Conservation (phyloP, 1,284 basidiomycete species). For the Ustilago lituana region DNA sequence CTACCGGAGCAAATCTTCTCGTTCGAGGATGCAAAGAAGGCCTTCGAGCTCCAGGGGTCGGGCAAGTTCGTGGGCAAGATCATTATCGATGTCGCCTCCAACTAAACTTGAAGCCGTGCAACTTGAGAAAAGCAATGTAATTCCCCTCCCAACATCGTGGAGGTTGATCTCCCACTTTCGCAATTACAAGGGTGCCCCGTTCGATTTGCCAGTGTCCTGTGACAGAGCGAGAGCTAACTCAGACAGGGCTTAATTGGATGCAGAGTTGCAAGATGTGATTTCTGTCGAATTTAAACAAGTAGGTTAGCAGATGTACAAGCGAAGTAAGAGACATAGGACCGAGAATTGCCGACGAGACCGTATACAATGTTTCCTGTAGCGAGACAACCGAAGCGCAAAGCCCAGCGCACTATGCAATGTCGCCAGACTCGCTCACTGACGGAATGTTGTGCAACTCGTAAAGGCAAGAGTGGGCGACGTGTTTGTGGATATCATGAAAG, state of each 20-base stretch:
- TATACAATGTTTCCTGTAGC: background rate
- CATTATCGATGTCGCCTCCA: slow-evolving; percentile 30
- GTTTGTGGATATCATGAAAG: background rate
- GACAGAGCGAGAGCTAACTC: no score
- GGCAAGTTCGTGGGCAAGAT: slow-evolving; percentile 44
- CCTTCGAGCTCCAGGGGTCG: slow-evolving; percentile 26
- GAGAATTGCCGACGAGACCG: slow-evolving; percentile 7
- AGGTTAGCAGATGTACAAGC: slow-evolving; percentile 9
- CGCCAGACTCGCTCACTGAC: no score
- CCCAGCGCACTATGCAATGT: no score
- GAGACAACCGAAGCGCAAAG: background rate
- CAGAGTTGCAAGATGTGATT: no score
- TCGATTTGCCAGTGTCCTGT: no score
- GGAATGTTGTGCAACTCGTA: background rate
- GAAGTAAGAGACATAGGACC: background rate
- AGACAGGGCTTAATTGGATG: background rate
- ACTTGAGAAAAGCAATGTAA: background rate
- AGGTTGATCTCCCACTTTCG: no score
- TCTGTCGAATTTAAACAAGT: no score
- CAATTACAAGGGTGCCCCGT: no score
- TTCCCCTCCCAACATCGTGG: no score
- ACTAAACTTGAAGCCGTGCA: background rate
- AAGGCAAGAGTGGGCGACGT: no score
- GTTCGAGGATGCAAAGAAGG: slow-evolving; percentile 34
- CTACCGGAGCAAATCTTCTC: slow-evolving; percentile 18